Percentiles rank a stretch among this genome's conserved stretches.
Evolutionary conservation across 345 rosid species (phyloP).

Genomic region (Eucalyptus erythrocorys): DNA sequence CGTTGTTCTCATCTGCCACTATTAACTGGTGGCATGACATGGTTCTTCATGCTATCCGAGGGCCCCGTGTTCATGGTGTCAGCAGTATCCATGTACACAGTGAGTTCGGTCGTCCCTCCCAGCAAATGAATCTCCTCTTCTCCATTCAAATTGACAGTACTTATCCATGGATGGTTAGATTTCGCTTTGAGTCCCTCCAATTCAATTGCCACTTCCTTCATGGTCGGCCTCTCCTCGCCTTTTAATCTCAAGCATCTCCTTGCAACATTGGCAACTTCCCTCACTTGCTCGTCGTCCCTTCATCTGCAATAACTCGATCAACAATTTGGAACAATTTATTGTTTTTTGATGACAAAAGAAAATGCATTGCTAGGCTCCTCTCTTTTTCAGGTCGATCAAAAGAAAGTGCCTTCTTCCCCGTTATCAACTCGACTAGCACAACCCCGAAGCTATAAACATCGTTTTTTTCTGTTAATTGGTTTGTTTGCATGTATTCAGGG

Average conservation of each 20-base stretch:
- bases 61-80: neutral
- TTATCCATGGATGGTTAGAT: neutral
- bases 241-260: slow-evolving; percentile 8
- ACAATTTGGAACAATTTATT: slow-evolving; percentile 7
- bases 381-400: slow-evolving; percentile 9
- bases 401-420: slow-evolving; percentile 9
- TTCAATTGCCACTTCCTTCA: slow-evolving; percentile 20
- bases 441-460: slow-evolving; percentile 43
- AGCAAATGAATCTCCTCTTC: neutral
- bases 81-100: accelerated
- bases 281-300: neutral
- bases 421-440: slow-evolving; percentile 26
- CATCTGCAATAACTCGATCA: neutral
- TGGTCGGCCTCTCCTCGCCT: slow-evolving; percentile 23
- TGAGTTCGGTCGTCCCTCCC: neutral
- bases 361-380: slow-evolving; percentile 8
- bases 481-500: slow-evolving; percentile 25
- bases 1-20: neutral
- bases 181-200: neutral
- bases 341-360: slow-evolving; percentile 10
- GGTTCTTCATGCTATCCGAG: neutral
- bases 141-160: neutral
- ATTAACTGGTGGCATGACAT: neutral
- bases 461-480: slow-evolving; percentile 18
- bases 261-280: slow-evolving; percentile 5